Evolutionary conservation across 208 protist species (phyloP), one percentile per base, ranked within the genome.

Genomic region (Plasmodiophora brassicae): DNA sequence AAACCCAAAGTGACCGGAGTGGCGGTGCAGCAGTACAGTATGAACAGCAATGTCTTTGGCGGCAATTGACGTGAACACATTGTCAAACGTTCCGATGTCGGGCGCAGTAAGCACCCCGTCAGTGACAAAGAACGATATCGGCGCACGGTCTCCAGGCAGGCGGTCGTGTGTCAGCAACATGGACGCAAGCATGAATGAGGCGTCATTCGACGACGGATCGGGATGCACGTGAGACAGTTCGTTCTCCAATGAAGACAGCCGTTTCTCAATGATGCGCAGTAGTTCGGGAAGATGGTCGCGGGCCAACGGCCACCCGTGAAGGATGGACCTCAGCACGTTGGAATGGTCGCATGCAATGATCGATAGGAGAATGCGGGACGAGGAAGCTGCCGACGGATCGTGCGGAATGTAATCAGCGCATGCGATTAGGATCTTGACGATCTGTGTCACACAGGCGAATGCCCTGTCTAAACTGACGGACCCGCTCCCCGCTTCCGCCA

Each of bases 61-160:
- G 20, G 65, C 65, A 32, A 78, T 78, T 5, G 65, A 78, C 32
- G 65, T 38, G 41, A 78, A 78, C 32, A 78, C 65, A 38, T 38
- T 78, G n/a, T 78, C 65, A 32, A 78, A 78, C 10, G 65, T 78
- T n/a, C 65, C 65, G n/a, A 78, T 78, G 41, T 78, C 65, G 32
- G 65, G 65, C 20, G 65, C 65, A 5, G 65, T 44, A 5, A 78
- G n/a, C n/a, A 78, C 65, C 5, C 65, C 65, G 41, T 78, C 65
- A 14, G 65, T 78, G 32, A 78, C 14, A n/a, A 78, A 32, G 41
- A 78, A 78, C 14, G 65, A 44, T 5, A 78, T 5, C 65, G 65
- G 65, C 32, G 32, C 32, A 5, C n/a, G 5, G 5, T 5, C 5
- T 44, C 10, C 14, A 5, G 65, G 65, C 65, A 78, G 32, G 5